These are phyloP conservation scores for Pseudovirgaria hyperparasitica DNA, from an alignment of 2,329 filamentous ascomycete species.

Conservation along the genomic window DNA sequence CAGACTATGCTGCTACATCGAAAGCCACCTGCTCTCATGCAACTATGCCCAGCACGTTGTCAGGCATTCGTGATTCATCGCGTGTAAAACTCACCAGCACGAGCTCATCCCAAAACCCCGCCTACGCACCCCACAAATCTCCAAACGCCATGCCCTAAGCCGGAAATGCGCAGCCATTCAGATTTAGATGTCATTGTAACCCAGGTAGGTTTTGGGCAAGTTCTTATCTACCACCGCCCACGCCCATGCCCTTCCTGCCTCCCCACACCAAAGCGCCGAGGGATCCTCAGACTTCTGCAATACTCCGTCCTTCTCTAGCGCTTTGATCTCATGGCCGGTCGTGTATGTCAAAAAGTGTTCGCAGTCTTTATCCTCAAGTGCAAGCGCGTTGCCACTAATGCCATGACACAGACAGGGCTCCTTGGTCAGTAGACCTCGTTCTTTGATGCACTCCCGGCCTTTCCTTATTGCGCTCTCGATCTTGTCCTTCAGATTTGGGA, in stretches of 20 bases:
- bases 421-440: slow-evolving; percentile 48
- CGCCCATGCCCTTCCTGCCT: slow-evolving; percentile 35
- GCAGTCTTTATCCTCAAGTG: slow-evolving; percentile 34
- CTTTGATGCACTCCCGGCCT: slow-evolving; percentile 41
- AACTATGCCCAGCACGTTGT: too few relatives aligned
- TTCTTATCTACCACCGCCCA: slow-evolving; percentile 34
- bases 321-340: slow-evolving; percentile 42
- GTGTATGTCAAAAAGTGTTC: slow-evolving; percentile 48
- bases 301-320: slow-evolving; percentile 39
- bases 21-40: too few relatives aligned
- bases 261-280: slow-evolving; percentile 37
- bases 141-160: too few relatives aligned
- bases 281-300: slow-evolving; percentile 38
- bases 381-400: slow-evolving; percentile 51
- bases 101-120: too few relatives aligned
- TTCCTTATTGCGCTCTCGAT: slow-evolving; percentile 42
- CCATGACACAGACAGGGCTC: slow-evolving; percentile 55
- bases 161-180: too few relatives aligned
- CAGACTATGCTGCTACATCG: too few relatives aligned
- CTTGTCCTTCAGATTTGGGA: slow-evolving; percentile 38
- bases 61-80: too few relatives aligned
- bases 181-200: slow-evolving; percentile 37
- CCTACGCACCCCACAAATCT: too few relatives aligned
- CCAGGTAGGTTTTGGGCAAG: slow-evolving; percentile 33
- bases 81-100: too few relatives aligned